Percentiles rank a stretch among this genome's conserved stretches.
phyloP scores from a whole-genome alignment of 441 rosid species.

The Aleurites moluccanus region DNA sequence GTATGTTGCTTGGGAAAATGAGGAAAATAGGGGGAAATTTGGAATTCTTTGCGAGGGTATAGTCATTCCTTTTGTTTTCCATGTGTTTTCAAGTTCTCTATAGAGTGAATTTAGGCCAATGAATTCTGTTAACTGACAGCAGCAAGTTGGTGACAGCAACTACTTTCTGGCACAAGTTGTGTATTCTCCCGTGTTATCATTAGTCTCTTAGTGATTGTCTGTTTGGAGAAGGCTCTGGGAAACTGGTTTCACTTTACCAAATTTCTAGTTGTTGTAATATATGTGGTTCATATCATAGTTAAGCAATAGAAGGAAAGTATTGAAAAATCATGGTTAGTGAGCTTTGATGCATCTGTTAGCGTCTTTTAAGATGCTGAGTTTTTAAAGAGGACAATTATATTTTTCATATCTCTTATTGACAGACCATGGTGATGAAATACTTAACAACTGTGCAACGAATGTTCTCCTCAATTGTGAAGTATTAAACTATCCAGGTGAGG shows the following conservation, averaged over 20 bases:
- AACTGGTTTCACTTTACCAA: not conserved
- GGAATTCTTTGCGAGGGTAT: not conserved
- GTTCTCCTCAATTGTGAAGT: constrained; percentile 49
- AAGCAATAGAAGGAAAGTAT: not conserved
- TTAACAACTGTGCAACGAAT: constrained; percentile 66
- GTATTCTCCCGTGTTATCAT: not conserved
- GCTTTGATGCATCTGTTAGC: no score
- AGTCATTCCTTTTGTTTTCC: no score
- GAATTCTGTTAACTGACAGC: no score
- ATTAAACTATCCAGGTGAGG: constrained; percentile 39
- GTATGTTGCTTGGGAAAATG: not conserved
- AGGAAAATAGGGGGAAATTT: not conserved
- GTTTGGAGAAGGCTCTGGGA: not conserved
- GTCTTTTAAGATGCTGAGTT: no score
- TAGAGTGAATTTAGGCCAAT: no score
- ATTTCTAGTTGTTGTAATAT: not conserved
- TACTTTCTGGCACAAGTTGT: not conserved
- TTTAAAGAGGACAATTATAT: no score
- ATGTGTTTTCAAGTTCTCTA: no score
- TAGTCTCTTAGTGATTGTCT: not conserved
- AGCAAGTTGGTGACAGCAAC: not conserved
- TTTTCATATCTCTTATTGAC: no score
- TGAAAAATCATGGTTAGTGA: not conserved
- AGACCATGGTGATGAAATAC: constrained; percentile 69
- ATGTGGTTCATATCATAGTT: not conserved